These are phyloP conservation scores for Daldinia loculata DNA, from an alignment of 495 filamentous ascomycete genomes.

Conservation along the genomic window DNA sequence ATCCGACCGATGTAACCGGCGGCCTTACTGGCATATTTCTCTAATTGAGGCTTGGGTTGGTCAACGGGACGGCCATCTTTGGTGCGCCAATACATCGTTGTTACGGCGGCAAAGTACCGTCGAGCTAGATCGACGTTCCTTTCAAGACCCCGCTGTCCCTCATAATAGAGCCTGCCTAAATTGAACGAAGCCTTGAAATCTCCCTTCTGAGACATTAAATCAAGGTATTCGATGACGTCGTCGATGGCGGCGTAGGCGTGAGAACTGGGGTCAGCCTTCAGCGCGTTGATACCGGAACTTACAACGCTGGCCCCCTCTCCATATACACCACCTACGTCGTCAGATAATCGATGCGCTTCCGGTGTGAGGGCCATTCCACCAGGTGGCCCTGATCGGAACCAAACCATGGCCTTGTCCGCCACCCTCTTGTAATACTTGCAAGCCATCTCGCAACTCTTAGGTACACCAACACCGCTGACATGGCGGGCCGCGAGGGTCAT, in stretches of 20 bases:
- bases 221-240: constrained; percentile 93
- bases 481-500: constrained; percentile 94
- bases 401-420: constrained; percentile 90
- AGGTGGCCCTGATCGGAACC: constrained; percentile 86
- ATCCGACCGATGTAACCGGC: constrained; percentile 93
- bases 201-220: constrained; percentile 92
- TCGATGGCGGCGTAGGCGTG: constrained; percentile 85
- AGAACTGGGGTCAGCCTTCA: constrained; percentile 71
- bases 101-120: constrained; percentile 82
- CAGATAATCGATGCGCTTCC: constrained; percentile 81
- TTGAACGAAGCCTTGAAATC: constrained; percentile 92
- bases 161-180: constrained; percentile 88
- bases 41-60: constrained; percentile 63
- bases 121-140: constrained; percentile 78
- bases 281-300: constrained; percentile 86
- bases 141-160: constrained; percentile 79
- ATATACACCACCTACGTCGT: constrained; percentile 92
- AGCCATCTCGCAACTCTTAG: constrained; percentile 86
- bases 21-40: constrained; percentile 86
- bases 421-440: constrained; percentile 89
- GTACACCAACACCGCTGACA: constrained; percentile 82
- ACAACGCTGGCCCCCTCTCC: constrained; percentile 92
- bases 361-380: constrained; percentile 80
- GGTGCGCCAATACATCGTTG: constrained; percentile 82
- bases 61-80: constrained; percentile 61